Evolutionary conservation across 2,329 filamentous ascomycete species (phyloP).

Genomic region (Hymenotorrendiella dingleyae): DNA sequence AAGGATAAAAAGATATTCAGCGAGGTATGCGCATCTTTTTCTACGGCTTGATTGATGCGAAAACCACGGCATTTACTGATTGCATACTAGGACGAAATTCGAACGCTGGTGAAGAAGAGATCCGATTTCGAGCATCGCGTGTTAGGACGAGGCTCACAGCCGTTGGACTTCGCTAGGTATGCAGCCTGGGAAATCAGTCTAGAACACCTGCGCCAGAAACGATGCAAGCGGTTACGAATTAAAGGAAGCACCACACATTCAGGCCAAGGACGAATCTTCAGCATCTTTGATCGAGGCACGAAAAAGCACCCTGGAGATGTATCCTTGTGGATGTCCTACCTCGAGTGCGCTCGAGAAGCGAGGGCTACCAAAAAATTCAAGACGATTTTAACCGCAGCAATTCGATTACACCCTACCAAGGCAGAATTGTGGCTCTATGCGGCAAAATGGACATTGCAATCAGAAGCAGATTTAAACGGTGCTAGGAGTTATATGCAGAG

Average conservation of each 20-base stretch:
- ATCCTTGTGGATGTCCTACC: slow-evolving; percentile 83
- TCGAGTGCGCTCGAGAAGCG: slow-evolving; percentile 69
- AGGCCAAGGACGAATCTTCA: slow-evolving; percentile 78
- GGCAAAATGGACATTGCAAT: slow-evolving; percentile 71
- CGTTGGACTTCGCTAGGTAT: slow-evolving; percentile 79
- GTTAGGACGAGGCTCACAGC: slow-evolving; percentile 70
- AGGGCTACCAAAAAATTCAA: slow-evolving; percentile 62
- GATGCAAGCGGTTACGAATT: slow-evolving; percentile 74
- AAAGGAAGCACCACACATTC: slow-evolving; percentile 59
- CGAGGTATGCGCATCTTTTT: slow-evolving; percentile 45
- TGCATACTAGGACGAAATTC: slow-evolving; percentile 71
- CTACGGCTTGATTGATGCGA: neutral
- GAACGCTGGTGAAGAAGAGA: slow-evolving; percentile 79
- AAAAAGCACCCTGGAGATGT: slow-evolving; percentile 77
- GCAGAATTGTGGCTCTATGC: slow-evolving; percentile 78
- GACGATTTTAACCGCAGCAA: slow-evolving; percentile 57
- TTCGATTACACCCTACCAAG: slow-evolving; percentile 81
- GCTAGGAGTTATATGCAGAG: slow-evolving; percentile 83
- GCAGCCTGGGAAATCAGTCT: slow-evolving; percentile 64
- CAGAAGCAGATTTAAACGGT: slow-evolving; percentile 78
- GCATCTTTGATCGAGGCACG: slow-evolving; percentile 81
- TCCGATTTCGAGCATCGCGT: slow-evolving; percentile 91
- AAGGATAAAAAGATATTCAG: slow-evolving; percentile 88
- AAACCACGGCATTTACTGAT: neutral
- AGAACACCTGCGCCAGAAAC: slow-evolving; percentile 73